Evolutionary conservation across 176 grass and related monocot genomes (phyloP).

Genomic region (Panicum miliaceum): DNA sequence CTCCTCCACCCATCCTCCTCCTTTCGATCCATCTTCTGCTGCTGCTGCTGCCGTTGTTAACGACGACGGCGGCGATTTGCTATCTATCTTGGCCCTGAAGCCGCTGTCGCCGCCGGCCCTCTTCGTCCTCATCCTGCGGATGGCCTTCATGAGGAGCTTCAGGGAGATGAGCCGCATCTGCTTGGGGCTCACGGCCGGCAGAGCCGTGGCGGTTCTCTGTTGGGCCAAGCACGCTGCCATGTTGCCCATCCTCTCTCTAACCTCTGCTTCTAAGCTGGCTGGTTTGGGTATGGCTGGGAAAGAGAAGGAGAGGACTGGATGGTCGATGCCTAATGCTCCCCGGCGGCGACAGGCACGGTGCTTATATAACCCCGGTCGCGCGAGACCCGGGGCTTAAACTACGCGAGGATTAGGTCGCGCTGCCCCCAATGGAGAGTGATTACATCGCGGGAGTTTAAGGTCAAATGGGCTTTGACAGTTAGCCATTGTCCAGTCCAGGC

Average conservation of each 20-base stretch:
- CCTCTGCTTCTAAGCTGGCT: not conserved
- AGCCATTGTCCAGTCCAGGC: conserved; percentile 39
- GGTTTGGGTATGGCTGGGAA: not conserved
- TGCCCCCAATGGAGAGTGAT: conserved; percentile 52
- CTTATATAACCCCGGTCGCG: conserved; percentile 53
- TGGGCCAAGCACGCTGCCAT: conserved; percentile 67
- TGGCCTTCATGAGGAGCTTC: conserved; percentile 49
- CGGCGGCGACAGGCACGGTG: conserved; percentile 26
- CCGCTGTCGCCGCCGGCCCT: not conserved
- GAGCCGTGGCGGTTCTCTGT: conserved; percentile 46
- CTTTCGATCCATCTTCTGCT: not conserved
- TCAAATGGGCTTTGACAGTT: conserved; percentile 42
- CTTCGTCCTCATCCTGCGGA: conserved; percentile 50
- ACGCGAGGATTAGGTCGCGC: conserved; percentile 47
- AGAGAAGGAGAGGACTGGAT: conserved; percentile 34
- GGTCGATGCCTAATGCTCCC: conserved; percentile 24
- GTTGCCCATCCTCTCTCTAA: conserved; percentile 54
- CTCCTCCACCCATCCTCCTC: not conserved
- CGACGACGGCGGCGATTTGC: not conserved
- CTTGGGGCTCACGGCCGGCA: conserved; percentile 40
- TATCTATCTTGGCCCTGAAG: not conserved
- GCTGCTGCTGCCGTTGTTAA: fast-evolving
- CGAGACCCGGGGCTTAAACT: not conserved
- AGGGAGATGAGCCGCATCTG: conserved; percentile 55
- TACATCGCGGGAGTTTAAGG: conserved; percentile 12